phyloP scores from a whole-genome alignment of 108 stramenopile genomes.

The Nannochloropsis gaditana region DNA sequence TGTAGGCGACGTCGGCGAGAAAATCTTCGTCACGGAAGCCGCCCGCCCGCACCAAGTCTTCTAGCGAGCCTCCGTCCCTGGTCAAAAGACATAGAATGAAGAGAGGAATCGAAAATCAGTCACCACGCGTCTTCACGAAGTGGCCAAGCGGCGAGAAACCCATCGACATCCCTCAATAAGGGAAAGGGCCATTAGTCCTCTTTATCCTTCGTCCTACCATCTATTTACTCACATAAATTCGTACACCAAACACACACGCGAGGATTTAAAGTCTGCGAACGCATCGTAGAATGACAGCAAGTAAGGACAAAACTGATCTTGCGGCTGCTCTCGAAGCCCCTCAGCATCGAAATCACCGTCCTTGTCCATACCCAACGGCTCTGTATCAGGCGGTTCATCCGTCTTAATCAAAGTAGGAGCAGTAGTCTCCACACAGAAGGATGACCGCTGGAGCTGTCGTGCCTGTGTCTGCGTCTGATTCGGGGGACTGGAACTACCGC shows the following conservation, averaged over 20 bases:
- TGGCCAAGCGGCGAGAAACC: too few relatives aligned
- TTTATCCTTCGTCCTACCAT: too few relatives aligned
- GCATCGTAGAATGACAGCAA: conserved; percentile 13
- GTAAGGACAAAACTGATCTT: conserved; percentile 15
- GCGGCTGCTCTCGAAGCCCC: background rate
- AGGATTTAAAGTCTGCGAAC: background rate
- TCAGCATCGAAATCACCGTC: background rate
- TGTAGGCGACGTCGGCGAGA: conserved; percentile 51
- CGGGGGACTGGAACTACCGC: background rate
- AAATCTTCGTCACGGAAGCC: conserved; percentile 52
- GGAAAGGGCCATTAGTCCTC: too few relatives aligned
- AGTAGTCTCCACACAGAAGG: background rate
- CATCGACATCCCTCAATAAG: too few relatives aligned
- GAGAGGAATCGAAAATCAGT: background rate
- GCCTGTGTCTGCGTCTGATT: background rate
- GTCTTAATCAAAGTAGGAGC: background rate
- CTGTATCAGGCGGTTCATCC: background rate
- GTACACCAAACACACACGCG: background rate
- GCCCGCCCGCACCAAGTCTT: conserved; percentile 29
- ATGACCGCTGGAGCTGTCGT: background rate
- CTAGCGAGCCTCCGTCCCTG: background rate
- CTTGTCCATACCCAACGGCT: background rate
- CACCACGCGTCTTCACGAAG: too few relatives aligned
- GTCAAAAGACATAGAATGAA: background rate
- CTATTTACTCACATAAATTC: background rate